Evolutionary conservation across 768 basidiomycete genomes (phyloP), one percentile per base, ranked within the genome.

Genomic region (Boletales sp.): DNA sequence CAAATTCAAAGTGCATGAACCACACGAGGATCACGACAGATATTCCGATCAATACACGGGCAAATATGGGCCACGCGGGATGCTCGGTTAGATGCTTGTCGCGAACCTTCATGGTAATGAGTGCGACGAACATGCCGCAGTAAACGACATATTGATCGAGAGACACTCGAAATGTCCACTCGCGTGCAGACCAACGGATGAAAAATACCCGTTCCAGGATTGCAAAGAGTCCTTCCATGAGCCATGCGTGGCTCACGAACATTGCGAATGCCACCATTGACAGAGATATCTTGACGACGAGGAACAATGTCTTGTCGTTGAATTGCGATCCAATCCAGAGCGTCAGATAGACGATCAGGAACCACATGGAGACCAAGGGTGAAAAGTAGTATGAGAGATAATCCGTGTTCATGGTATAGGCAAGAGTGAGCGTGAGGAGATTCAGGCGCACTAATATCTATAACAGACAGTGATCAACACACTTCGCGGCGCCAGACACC

Each of bases 371-470:
- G 27, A 94, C 91, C 59, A 95, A 76, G 8, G 93, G 93, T 10
- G 90, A 79, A 61, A 93, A 94, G 70, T 94, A 95, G 68, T 94
- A 94, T 42, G 82, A 89, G 54, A 92, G 81, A 68, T 94, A 97
- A 67, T 91, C 79, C 50, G 90, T 92, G 72, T 94, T 82, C 92
- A 95, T 94, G 39, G 84, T 80, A 71, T 94, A 97, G 8, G 87
- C 86, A 41, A 97, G 78, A 21, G 84, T 70, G 45, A 95, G 71
- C 5, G 92, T 91, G 39, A 93, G 75, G 30, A 94, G 69, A 69
- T 95, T 97, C 50, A 94, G 72, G 17, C 93, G 82, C 48, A 93
- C 79, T 62, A 94, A 68, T 50, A 87, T 86, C 82, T 85, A 62
- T 12, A 44, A 47, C 45, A 40, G 27, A 48, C 15, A 8, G 30